Evolutionary conservation across 2,329 filamentous ascomycete genomes (phyloP).

Genomic region (Alternaria atra): DNA sequence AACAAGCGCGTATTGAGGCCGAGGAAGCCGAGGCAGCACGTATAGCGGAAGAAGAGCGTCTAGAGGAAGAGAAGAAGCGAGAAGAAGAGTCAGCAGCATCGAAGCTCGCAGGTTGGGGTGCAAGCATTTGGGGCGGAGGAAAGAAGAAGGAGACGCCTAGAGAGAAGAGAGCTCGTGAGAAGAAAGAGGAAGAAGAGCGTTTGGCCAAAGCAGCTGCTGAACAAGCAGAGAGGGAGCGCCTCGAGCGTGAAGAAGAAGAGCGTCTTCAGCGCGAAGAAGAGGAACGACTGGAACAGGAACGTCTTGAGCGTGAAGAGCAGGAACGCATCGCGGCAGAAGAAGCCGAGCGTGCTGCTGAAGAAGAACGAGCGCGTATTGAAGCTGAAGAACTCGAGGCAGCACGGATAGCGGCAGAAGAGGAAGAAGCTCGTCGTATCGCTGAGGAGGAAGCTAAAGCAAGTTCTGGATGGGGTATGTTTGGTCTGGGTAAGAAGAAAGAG

Average conservation of each 20-base stretch:
- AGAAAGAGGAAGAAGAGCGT: constrained; percentile 48
- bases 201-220: constrained; percentile 18
- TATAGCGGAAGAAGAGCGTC: constrained; percentile 30
- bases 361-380: constrained; percentile 31
- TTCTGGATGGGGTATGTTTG: constrained; percentile 30
- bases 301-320: constrained; percentile 43
- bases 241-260: constrained; percentile 38
- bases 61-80: constrained; percentile 26
- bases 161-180: constrained; percentile 43
- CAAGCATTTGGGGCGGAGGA: constrained; percentile 37
- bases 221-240: constrained; percentile 35
- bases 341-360: constrained; percentile 40
- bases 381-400: constrained; percentile 30
- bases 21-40: constrained; percentile 21
- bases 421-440: constrained; percentile 30
- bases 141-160: constrained; percentile 51
- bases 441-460: constrained; percentile 36
- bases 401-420: constrained; percentile 10
- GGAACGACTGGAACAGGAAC: constrained; percentile 32
- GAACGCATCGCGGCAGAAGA: constrained; percentile 51
- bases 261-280: constrained; percentile 50
- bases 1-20: constrained; percentile 38
- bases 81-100: constrained; percentile 31
- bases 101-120: constrained; percentile 46
- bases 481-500: constrained; percentile 48